A percentile compares a stretch with the other conserved stretches of the same genome.
phyloP scores from a whole-genome alignment of 192 early-diverging fungal genomes.

The Coemansia sp. region DNA sequence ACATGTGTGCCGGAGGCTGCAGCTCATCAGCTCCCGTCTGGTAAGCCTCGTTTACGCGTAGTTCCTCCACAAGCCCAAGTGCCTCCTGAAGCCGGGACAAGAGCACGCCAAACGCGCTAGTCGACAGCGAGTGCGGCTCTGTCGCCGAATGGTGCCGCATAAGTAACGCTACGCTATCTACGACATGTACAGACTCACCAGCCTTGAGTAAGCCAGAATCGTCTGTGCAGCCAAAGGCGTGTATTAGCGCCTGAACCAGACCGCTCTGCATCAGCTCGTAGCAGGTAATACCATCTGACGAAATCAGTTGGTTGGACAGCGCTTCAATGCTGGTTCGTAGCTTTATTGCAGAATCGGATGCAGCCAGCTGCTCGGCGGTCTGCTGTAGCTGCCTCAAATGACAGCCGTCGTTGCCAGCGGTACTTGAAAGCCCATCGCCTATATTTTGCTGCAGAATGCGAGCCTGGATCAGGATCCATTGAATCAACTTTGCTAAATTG shows the following conservation, averaged over 20 bases:
- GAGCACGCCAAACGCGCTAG: constrained; percentile 55
- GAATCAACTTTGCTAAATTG: neutral
- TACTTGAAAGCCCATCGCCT: neutral
- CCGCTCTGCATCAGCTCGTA: constrained; percentile 81
- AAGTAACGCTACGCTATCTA: too few species aligned
- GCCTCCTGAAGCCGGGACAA: constrained; percentile 71
- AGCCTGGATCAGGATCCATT: constrained; percentile 14
- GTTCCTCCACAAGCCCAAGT: constrained; percentile 63
- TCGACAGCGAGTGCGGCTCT: constrained; percentile 1
- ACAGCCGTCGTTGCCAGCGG: neutral
- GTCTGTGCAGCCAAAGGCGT: neutral
- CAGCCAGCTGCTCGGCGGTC: constrained; percentile 11
- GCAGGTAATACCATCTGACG: constrained; percentile 61
- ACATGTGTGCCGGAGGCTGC: constrained; percentile 59
- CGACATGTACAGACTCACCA: too few species aligned
- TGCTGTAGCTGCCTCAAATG: constrained; percentile 2
- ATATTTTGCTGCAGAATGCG: constrained; percentile 11
- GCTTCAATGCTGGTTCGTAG: neutral
- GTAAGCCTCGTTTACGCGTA: constrained; percentile 62
- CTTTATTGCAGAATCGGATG: neutral
- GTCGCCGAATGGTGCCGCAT: neutral
- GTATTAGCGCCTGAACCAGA: constrained; percentile 56
- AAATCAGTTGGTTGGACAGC: constrained; percentile 10
- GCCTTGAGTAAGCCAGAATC: too few species aligned
- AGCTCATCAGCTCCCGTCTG: constrained; percentile 41